These are phyloP conservation scores for Neonectria coccinea DNA, from an alignment of 2,329 filamentous ascomycete species.

Conservation along the genomic window DNA sequence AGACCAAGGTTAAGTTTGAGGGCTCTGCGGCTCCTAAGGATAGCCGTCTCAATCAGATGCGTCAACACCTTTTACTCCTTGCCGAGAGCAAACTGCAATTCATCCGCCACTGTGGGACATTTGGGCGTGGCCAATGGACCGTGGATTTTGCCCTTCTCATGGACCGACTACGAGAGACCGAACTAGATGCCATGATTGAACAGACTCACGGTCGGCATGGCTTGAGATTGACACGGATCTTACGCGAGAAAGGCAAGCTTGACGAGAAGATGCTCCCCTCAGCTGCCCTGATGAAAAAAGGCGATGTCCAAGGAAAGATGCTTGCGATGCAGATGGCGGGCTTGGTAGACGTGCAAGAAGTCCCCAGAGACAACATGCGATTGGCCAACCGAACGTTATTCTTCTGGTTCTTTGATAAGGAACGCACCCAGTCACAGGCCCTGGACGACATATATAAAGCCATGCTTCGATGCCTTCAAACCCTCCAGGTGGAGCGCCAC, in stretches of 20 bases:
- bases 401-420: constrained; percentile 89
- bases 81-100: constrained; percentile 77
- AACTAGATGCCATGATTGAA: constrained; percentile 85
- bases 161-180: constrained; percentile 76
- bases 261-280: constrained; percentile 91
- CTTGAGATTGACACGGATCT: constrained; percentile 84
- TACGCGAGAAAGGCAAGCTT: constrained; percentile 89
- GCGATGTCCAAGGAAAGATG: constrained; percentile 86
- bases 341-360: constrained; percentile 91
- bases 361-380: constrained; percentile 87
- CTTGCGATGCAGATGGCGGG: constrained; percentile 87
- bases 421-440: constrained; percentile 76
- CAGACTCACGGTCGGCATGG: constrained; percentile 81
- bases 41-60: constrained; percentile 69
- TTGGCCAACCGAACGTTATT: constrained; percentile 87
- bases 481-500: constrained; percentile 79
- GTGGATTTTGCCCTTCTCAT: constrained; percentile 84
- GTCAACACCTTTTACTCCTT: constrained; percentile 79
- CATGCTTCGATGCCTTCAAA: constrained; percentile 87
- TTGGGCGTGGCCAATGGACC: constrained; percentile 79
- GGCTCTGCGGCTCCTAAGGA: constrained; percentile 56
- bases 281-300: constrained; percentile 84
- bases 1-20: constrained; percentile 64
- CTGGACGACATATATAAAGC: constrained; percentile 88
- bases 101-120: constrained; percentile 72